Conservation (phyloP, 208 protist species). For the Phytomonas francai region DNA sequence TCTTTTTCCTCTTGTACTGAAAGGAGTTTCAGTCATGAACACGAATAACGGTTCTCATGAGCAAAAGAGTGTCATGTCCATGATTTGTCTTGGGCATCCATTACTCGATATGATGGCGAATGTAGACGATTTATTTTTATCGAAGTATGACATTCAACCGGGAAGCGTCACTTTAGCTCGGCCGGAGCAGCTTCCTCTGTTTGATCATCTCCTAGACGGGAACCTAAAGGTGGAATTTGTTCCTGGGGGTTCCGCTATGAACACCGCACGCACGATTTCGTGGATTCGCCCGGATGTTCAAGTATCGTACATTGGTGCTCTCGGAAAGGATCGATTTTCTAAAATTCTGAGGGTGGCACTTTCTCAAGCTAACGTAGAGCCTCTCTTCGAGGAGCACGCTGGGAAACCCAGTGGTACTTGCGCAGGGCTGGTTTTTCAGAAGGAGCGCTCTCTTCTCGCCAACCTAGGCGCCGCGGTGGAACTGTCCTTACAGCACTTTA, state of each 20-base stretch:
- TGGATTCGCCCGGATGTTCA: slow-evolving; percentile 48
- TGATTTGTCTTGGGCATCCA: slow-evolving; percentile 89
- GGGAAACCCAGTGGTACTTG: slow-evolving; percentile 92
- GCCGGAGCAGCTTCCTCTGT: slow-evolving; percentile 89
- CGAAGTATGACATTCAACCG: slow-evolving; percentile 64
- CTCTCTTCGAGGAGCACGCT: slow-evolving; percentile 62
- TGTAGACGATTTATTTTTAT: slow-evolving; percentile 76
- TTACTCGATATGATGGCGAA: slow-evolving; percentile 95
- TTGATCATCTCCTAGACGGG: slow-evolving; percentile 53
- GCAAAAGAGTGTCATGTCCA: not conserved
- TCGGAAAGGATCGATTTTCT: slow-evolving; percentile 91
- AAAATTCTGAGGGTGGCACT: slow-evolving; percentile 50
- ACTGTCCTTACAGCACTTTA: slow-evolving; percentile 74
- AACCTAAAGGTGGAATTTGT: slow-evolving; percentile 81
- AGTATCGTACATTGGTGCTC: slow-evolving; percentile 80
- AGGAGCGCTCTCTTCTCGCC: slow-evolving; percentile 90
- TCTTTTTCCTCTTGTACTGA: slow-evolving; percentile 7
- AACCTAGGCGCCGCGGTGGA: slow-evolving; percentile 91
- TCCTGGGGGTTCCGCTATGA: slow-evolving; percentile 96
- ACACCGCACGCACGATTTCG: slow-evolving; percentile 87
- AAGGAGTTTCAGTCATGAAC: not conserved
- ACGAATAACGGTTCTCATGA: not conserved
- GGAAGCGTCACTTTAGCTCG: slow-evolving; percentile 90
- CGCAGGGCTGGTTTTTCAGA: slow-evolving; percentile 90
- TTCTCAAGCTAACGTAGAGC: slow-evolving; percentile 56